Evolutionary conservation across 176 grass and related monocot species (phyloP).

Genomic region (Phoenix roebelenii): DNA sequence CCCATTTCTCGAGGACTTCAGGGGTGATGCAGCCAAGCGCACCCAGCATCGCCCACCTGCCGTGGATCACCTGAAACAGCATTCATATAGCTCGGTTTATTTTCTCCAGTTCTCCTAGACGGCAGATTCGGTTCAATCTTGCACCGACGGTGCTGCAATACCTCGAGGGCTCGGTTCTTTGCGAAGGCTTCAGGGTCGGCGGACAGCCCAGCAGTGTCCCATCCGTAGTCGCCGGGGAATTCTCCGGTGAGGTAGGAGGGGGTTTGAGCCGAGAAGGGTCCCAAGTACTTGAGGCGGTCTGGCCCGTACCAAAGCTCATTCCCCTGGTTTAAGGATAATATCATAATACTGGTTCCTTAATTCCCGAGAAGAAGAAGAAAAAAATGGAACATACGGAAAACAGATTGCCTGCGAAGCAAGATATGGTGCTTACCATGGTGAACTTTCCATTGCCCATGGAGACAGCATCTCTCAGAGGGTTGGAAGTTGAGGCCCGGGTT

Average conservation of each 20-base stretch:
- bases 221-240: slow-evolving; percentile 91
- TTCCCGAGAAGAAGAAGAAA: too few relatives aligned
- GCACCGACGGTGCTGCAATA: not conserved
- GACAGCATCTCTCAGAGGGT: slow-evolving; percentile 38
- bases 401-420: too few relatives aligned
- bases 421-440: slow-evolving; percentile 51
- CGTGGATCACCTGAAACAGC: slow-evolving; percentile 58
- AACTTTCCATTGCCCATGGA: slow-evolving; percentile 40
- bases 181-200: slow-evolving; percentile 94
- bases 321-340: slow-evolving; percentile 21
- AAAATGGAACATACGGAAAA: too few relatives aligned
- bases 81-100: too few relatives aligned
- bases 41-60: slow-evolving; percentile 88
- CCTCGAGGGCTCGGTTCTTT: slow-evolving; percentile 80
- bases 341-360: too few relatives aligned
- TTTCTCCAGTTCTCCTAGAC: too few relatives aligned
- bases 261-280: slow-evolving; percentile 85
- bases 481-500: slow-evolving; percentile 33
- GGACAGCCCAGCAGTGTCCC: slow-evolving; percentile 90
- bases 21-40: slow-evolving; percentile 88
- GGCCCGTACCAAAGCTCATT: slow-evolving; percentile 84
- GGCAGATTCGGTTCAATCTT: too few relatives aligned
- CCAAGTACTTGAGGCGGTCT: slow-evolving; percentile 86
- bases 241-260: slow-evolving; percentile 85
- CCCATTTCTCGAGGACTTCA: slow-evolving; percentile 78